Evolutionary conservation across 192 early-diverging fungal species (phyloP), one percentile per base, ranked within the genome.

Genomic region (Linnemannia hyalina): DNA sequence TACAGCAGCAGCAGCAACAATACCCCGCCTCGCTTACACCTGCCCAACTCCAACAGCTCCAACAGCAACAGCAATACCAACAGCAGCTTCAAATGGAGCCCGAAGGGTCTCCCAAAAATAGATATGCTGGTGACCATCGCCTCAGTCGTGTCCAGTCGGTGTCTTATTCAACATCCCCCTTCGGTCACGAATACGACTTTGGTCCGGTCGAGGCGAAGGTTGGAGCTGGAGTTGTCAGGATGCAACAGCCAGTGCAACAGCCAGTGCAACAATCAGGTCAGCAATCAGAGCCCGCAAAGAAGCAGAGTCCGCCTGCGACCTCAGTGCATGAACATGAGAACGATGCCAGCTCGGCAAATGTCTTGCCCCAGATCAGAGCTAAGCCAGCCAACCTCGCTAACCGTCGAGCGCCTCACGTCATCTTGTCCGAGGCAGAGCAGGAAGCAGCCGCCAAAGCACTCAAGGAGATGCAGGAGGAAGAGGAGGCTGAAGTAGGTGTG

Each of bases 311-410:
- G 29, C 38, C 36, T 38, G 41, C 10, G 6, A 44, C 35, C 9
- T 22, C 41, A 36, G 70, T 23, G 22, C 22, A 71, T 36, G 70
- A 42, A 20, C 38, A 71, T 36, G 70, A 81, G 6, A 75, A 81
- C 36, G 76, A 76, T 47, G 72, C 79, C 13, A 41, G 44, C 16
- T 80, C 79, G 1, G 49, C 75, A 7, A 44, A 70, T 20, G 76
- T 86, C 0, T 42, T 86, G 32, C 84, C 84, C 1, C 84, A 86
- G 63, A 86, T 86, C 72, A 41, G 84, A 74, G 84, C 84, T 13
- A 81, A 81, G 40, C 84, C 84, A 15, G 44, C 54, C n/a, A 80
- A 77, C 26, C 41, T 44, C 20, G 79, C 79, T 23, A 63, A 73
- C 52, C 41, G 70, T 10, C 79, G 84, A 23, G 84, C 32, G 1